Evolutionary conservation across 805 yeast species (phyloP).

Genomic region (Yamadazyma paraphyllophila): DNA sequence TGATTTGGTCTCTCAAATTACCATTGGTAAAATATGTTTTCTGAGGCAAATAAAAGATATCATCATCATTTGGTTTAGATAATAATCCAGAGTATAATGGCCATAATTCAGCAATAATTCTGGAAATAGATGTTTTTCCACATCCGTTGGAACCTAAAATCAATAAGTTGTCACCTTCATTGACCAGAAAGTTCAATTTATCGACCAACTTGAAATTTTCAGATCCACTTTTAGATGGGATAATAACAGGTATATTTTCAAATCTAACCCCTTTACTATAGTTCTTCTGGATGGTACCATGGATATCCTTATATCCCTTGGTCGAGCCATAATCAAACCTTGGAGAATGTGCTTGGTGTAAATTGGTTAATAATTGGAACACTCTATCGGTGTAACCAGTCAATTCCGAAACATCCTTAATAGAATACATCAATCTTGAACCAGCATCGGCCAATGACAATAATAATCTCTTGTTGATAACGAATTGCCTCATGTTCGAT

Average conservation of each 20-base stretch:
- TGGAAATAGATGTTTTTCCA: conserved; percentile 84
- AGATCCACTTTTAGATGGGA: conserved; percentile 65
- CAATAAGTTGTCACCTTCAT: conserved; percentile 62
- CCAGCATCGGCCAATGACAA: conserved; percentile 94
- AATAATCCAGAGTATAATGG: conserved; percentile 82
- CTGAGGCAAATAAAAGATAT: conserved; percentile 80
- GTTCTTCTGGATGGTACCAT: conserved; percentile 77
- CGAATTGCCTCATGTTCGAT: conserved; percentile 78
- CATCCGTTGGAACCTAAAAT: conserved; percentile 86
- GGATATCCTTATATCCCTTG: conserved; percentile 49
- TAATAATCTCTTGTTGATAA: conserved; percentile 87
- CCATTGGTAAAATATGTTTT: conserved; percentile 81
- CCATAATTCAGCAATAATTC: conserved; percentile 88
- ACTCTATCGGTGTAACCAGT: conserved; percentile 90
- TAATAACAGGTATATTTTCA: conserved; percentile 77
- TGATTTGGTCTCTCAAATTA: conserved; percentile 85
- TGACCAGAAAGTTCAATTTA: conserved; percentile 59
- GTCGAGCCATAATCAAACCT: conserved; percentile 50
- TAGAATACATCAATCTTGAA: conserved; percentile 88
- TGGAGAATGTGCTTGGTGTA: conserved; percentile 79
- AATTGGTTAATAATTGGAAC: conserved; percentile 67
- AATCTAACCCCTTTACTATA: conserved; percentile 73
- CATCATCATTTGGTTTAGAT: conserved; percentile 69
- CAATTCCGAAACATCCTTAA: conserved; percentile 85
- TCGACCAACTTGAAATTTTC: conserved; percentile 59